Conservation (phyloP, 2,329 filamentous ascomycete species). For the Leptographium wingfieldii region DNA sequence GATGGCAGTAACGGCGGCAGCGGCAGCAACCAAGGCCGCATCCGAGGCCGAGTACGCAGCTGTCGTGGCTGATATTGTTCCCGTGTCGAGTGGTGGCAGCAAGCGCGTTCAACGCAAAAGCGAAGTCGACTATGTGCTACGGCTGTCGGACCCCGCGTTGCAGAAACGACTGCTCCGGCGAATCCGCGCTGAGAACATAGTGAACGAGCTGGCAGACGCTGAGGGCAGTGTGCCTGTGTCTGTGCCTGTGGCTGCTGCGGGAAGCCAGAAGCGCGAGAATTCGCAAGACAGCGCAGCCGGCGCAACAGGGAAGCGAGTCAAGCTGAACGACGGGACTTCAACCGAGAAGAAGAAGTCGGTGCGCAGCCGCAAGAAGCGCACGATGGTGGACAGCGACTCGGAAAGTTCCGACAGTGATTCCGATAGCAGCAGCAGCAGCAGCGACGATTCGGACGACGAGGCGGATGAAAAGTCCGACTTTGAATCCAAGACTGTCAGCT, state of each 20-base stretch:
- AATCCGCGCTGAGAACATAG: slow-evolving; percentile 47
- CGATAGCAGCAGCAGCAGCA: slow-evolving; percentile 8
- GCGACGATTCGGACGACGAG: slow-evolving; percentile 18
- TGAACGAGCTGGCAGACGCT: slow-evolving; percentile 19
- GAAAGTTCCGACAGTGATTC: slow-evolving; percentile 18
- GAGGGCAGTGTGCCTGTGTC: slow-evolving; percentile 8
- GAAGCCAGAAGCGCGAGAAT: not conserved
- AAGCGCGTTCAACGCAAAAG: slow-evolving; percentile 28
- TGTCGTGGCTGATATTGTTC: slow-evolving; percentile 36
- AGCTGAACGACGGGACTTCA: slow-evolving; percentile 32
- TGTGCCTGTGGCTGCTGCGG: not conserved
- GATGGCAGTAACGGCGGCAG: not conserved
- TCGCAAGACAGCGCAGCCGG: slow-evolving; percentile 1
- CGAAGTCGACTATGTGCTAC: slow-evolving; percentile 37
- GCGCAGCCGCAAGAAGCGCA: slow-evolving; percentile 39
- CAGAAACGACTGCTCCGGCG: slow-evolving; percentile 46
- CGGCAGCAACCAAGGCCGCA: not conserved
- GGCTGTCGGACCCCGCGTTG: slow-evolving; percentile 34
- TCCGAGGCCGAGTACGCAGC: slow-evolving; percentile 34
- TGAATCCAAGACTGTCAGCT: not conserved
- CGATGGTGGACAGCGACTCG: slow-evolving; percentile 23
- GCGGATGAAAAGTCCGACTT: not conserved
- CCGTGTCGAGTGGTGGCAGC: slow-evolving; percentile 23
- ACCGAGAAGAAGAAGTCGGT: slow-evolving; percentile 30
- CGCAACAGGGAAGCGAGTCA: slow-evolving; percentile 24